phyloP scores from a whole-genome alignment of 1,284 basidiomycete genomes.

The Cystobasidium sp. region DNA sequence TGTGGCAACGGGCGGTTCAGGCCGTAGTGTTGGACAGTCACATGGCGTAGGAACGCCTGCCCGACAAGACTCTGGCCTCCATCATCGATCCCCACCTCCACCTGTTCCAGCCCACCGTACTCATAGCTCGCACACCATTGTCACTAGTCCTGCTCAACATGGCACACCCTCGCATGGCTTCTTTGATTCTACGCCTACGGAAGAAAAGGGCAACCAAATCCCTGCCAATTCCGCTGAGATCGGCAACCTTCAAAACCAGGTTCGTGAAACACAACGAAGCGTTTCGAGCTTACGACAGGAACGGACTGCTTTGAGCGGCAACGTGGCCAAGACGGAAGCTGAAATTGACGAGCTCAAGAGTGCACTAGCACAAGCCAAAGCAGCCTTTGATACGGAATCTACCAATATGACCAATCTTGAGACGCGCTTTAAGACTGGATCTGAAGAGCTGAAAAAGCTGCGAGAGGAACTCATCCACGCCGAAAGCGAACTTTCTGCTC shows the following conservation, averaged over 20 bases:
- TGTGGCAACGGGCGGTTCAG: constrained; percentile 30
- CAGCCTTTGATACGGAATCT: constrained; percentile 82
- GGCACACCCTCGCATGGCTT: not conserved
- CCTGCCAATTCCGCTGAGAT: constrained; percentile 70
- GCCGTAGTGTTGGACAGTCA: constrained; percentile 34
- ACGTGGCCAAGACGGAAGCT: constrained; percentile 67
- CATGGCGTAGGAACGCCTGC: constrained; percentile 8
- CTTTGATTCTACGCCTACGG: constrained; percentile 28
- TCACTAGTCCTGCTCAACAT: not conserved
- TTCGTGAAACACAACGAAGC: constrained; percentile 72
- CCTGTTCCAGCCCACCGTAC: constrained; percentile 29
- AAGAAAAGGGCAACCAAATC: constrained; percentile 40
- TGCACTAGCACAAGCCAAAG: constrained; percentile 59
- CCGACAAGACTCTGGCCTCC: constrained; percentile 2
- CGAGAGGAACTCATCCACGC: constrained; percentile 82
- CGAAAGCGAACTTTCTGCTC: constrained; percentile 87
- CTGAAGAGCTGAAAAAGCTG: constrained; percentile 72
- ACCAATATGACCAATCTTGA: constrained; percentile 73
- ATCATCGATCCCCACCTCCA: constrained; percentile 15
- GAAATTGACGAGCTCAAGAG: constrained; percentile 59
- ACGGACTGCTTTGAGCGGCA: constrained; percentile 56
- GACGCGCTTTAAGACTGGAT: constrained; percentile 73
- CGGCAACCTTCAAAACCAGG: constrained; percentile 81
- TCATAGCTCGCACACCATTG: not conserved
- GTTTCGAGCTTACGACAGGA: constrained; percentile 55